These are phyloP conservation scores for Claviceps quebecensis DNA, from an alignment of 2,329 filamentous ascomycete genomes.

Conservation along the genomic window DNA sequence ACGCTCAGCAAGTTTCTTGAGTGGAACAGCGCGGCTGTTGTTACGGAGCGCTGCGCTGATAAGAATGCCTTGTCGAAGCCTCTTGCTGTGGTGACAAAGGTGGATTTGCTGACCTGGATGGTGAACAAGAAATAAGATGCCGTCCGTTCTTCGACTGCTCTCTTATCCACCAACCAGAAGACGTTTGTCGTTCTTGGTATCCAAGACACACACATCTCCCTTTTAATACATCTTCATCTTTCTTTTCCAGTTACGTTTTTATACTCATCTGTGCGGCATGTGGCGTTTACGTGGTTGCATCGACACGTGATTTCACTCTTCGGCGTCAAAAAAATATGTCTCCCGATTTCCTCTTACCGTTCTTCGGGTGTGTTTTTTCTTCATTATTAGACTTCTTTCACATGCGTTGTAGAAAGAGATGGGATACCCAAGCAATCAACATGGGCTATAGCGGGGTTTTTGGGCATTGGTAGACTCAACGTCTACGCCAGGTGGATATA, in stretches of 20 bases:
- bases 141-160: neutral
- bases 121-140: constrained; percentile 41
- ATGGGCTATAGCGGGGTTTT: constrained; percentile 1
- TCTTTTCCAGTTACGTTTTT: neutral
- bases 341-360: neutral
- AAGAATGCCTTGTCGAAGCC: constrained; percentile 54
- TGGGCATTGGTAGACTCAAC: constrained; percentile 26
- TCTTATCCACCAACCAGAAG: neutral
- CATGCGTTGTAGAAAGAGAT: neutral
- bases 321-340: neutral
- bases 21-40: constrained; percentile 93
- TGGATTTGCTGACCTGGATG: constrained; percentile 87
- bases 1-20: constrained; percentile 88
- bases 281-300: too few relatives aligned
- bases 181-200: too few relatives aligned
- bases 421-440: constrained; percentile 6
- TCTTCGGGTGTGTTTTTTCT: neutral
- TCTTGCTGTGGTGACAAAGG: constrained; percentile 86
- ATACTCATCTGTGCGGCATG: too few relatives aligned
- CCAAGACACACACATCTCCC: too few relatives aligned
- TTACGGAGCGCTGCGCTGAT: constrained; percentile 59
- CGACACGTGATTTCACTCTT: too few relatives aligned
- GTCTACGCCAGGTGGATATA: constrained; percentile 17
- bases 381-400: neutral
- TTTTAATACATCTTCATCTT: neutral